phyloP scores from a whole-genome alignment of 2,329 filamentous ascomycete species.

The Esteya vermicola region DNA sequence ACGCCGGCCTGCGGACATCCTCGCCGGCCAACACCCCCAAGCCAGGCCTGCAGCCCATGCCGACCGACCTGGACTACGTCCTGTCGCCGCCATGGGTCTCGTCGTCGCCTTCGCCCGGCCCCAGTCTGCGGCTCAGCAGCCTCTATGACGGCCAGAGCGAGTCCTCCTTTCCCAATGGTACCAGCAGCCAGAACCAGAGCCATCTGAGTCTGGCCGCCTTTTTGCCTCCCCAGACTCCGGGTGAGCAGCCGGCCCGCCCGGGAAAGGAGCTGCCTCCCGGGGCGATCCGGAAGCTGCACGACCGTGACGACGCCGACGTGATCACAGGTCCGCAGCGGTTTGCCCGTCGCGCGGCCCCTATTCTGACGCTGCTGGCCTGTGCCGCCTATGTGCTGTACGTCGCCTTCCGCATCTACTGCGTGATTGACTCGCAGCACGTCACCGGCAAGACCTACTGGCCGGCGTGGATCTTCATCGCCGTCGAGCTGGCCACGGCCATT shows the following conservation, averaged over 20 bases:
- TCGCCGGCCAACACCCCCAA: conserved; percentile 4
- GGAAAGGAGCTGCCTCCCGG: conserved; percentile 19
- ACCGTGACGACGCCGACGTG: conserved; percentile 28
- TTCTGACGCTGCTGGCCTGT: conserved; percentile 25
- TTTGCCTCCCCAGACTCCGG: conserved; percentile 20
- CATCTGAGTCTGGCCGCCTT: conserved; percentile 26
- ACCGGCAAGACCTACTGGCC: conserved; percentile 25
- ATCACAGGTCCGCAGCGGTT: conserved; percentile 26
- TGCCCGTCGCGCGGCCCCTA: conserved; percentile 21
- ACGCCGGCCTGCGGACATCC: not conserved
- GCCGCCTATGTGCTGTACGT: conserved; percentile 28
- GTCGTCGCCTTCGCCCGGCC: conserved; percentile 9
- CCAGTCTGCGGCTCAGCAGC: conserved; percentile 7
- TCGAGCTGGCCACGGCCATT: conserved; percentile 11
- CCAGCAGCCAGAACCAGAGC: conserved; percentile 21
- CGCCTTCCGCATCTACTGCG: conserved; percentile 35
- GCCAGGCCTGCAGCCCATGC: conserved; percentile 5
- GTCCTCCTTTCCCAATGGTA: conserved; percentile 6
- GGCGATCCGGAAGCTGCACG: conserved; percentile 24
- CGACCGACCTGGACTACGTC: conserved; percentile 6
- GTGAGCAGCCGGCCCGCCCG: conserved; percentile 13
- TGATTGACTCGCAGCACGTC: conserved; percentile 31
- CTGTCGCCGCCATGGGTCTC: conserved; percentile 4
- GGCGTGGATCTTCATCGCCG: conserved; percentile 11
- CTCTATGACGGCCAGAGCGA: conserved; percentile 8